Percentiles rank a stretch among this genome's conserved stretches.
These are phyloP conservation scores for Phytophthora citricola DNA, from an alignment of 352 stramenopile genomes.

Conservation along the genomic window DNA sequence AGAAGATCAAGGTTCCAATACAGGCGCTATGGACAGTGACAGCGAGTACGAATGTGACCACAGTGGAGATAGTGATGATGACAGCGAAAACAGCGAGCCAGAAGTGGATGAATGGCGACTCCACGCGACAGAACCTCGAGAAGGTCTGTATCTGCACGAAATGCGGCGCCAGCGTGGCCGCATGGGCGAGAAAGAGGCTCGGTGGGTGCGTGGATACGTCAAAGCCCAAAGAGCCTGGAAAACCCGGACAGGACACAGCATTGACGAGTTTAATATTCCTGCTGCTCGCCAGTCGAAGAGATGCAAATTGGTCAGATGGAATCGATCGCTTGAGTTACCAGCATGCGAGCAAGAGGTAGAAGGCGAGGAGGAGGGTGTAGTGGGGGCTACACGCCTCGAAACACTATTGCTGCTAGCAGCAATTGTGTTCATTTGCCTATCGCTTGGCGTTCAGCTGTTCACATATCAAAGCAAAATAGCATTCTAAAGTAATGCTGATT, in stretches of 20 bases:
- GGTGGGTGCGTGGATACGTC: slow-evolving; percentile 34
- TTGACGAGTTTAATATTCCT: slow-evolving; percentile 33
- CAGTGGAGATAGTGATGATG: slow-evolving; percentile 27
- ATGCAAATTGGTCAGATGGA: neutral
- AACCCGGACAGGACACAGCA: slow-evolving; percentile 28
- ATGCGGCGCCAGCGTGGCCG: slow-evolving; percentile 28
- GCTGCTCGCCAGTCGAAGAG: slow-evolving; percentile 6
- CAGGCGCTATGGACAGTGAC: slow-evolving; percentile 33
- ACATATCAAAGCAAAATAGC: no score
- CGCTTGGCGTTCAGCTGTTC: slow-evolving; percentile 16
- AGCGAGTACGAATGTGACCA: slow-evolving; percentile 23
- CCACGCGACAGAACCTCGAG: slow-evolving; percentile 28
- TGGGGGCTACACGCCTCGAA: slow-evolving; percentile 12
- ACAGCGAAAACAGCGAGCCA: slow-evolving; percentile 26
- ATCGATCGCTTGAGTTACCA: neutral
- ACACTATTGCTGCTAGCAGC: slow-evolving; percentile 20
- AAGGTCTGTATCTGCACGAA: slow-evolving; percentile 36
- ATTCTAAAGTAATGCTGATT: no score
- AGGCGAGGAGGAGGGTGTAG: slow-evolving; percentile 11
- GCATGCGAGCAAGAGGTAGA: slow-evolving; percentile 15
- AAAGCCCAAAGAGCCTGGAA: slow-evolving; percentile 37
- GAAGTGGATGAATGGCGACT: slow-evolving; percentile 42
- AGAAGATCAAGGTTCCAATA: neutral
- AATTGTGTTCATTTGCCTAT: slow-evolving; percentile 30
- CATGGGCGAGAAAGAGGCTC: slow-evolving; percentile 32